Base-by-base conservation (phyloP, 306 rosid species). In the Inga oerstediana region DNA sequence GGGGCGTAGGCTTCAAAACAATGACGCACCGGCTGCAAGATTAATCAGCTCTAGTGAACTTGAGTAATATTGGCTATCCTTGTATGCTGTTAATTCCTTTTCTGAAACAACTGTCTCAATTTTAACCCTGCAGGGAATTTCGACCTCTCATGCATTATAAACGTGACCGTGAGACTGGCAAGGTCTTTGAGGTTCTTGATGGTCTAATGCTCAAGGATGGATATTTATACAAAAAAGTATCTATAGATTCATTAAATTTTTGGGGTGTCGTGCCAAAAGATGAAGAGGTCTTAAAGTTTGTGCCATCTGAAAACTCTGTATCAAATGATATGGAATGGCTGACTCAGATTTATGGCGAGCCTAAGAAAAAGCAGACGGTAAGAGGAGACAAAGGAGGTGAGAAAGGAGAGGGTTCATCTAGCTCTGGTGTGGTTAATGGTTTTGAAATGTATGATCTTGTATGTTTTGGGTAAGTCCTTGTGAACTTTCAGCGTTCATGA, bases 41-140 rank as follows among this genome's bases (percentile, higher is more conserved):
- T 85, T 97, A 88, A 94, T 97, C 86, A 90, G 91, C 86, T 80
- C 99, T 12, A 89, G 89, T 62, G 99, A 97, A 91, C 99, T 97
- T 45, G 99, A 94, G 99, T 97, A 94, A 88, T 86, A 70, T 64
- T 81, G 30, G 69, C 22, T 64, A 46, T 41, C 75, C 81, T 75
- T 46, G 34, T 83, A 46, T 54, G 66, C 68, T 49, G 2, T 72
- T 61, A 7, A 49, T 76, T 34, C 30, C 77, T 39, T 83, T 49
- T 69, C 58, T 81, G 49, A 59, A 62, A 66, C 35, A 61, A 69
- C 74, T 82, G 24, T 69, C 79, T 76, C 54, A 72, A 80, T 70
- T 78, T 30, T 14, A 32, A 27, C 74, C 58, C 59, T 83, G 61
- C 81, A 97, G 99, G 72, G 98, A 97, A 86, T 94, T 94, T 83